phyloP scores from a whole-genome alignment of 2,329 filamentous ascomycete species.

The Penicillium vulpinum region DNA sequence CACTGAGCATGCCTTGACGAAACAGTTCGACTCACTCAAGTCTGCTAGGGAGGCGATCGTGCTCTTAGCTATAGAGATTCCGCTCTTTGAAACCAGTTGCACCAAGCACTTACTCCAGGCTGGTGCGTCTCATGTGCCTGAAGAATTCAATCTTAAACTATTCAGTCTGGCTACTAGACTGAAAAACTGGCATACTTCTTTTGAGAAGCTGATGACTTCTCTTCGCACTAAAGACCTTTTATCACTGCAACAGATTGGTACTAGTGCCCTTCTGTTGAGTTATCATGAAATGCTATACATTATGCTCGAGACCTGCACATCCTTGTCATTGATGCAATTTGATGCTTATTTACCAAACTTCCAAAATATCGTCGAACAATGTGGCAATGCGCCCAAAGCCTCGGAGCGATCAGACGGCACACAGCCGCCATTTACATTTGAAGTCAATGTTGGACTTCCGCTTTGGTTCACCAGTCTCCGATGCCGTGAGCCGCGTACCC shows the following conservation, averaged over 20 bases:
- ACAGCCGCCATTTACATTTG: slow-evolving; percentile 34
- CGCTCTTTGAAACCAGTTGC: slow-evolving; percentile 25
- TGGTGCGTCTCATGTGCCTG: slow-evolving; percentile 10
- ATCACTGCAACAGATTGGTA: slow-evolving; percentile 17
- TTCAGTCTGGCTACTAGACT: slow-evolving; percentile 17
- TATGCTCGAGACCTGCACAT: slow-evolving; percentile 24
- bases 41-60: slow-evolving; percentile 30
- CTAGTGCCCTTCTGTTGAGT: slow-evolving; percentile 22
- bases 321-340: slow-evolving; percentile 19
- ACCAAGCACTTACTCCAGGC: slow-evolving; percentile 16
- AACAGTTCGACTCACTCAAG: slow-evolving; percentile 22
- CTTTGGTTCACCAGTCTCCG: slow-evolving; percentile 35
- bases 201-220: slow-evolving; percentile 18
- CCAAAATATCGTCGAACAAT: slow-evolving; percentile 29
- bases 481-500: slow-evolving; percentile 34
- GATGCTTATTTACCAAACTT: slow-evolving; percentile 28
- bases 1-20: background rate
- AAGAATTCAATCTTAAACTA: slow-evolving; percentile 18
- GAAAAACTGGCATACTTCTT: slow-evolving; percentile 25
- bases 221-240: slow-evolving; percentile 5
- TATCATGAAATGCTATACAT: slow-evolving; percentile 28
- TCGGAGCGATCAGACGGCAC: slow-evolving; percentile 24
- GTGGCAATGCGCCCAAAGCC: slow-evolving; percentile 20
- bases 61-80: slow-evolving; percentile 23
- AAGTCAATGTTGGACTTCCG: slow-evolving; percentile 30